phyloP scores from a whole-genome alignment of 495 filamentous ascomycete genomes.

The Xylaria scruposa region DNA sequence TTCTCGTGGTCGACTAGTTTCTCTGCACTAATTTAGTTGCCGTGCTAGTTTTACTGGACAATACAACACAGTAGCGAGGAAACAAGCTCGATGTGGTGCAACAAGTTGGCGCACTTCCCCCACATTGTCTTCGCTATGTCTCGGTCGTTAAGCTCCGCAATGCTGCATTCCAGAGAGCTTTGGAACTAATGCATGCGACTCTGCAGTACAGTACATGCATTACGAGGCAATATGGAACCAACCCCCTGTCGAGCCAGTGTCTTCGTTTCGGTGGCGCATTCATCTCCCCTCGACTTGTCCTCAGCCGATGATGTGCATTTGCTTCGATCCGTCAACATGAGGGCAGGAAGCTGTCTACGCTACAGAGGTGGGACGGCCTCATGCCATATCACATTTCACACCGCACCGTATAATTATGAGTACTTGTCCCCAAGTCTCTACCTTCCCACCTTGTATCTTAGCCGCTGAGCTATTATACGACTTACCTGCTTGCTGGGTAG shows the following conservation, averaged over 20 bases:
- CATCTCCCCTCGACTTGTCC: slow-evolving; percentile 12
- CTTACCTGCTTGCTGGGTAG: background rate
- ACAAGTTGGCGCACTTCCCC: background rate
- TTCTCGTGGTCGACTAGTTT: slow-evolving; percentile 12
- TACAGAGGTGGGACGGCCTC: background rate
- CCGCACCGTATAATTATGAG: background rate
- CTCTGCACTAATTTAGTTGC: background rate
- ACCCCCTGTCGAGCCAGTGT: background rate
- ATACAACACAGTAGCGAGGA: background rate
- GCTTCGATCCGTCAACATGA: slow-evolving; percentile 4
- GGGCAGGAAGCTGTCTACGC: background rate
- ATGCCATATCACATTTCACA: background rate
- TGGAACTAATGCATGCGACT: slow-evolving; percentile 11
- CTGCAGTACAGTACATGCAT: slow-evolving; percentile 1
- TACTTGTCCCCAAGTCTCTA: no score
- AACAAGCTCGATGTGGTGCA: background rate
- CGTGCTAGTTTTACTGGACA: background rate
- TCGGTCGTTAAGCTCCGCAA: slow-evolving; percentile 8
- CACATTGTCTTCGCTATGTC: background rate
- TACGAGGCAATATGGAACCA: background rate
- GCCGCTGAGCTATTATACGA: background rate
- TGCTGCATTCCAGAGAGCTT: background rate
- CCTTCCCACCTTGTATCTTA: slow-evolving; percentile 14
- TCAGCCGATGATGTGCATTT: slow-evolving; percentile 20
- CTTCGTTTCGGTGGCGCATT: background rate